Conservation (phyloP, 768 basidiomycete genomes). For the Tricholoma hemisulphureum region DNA sequence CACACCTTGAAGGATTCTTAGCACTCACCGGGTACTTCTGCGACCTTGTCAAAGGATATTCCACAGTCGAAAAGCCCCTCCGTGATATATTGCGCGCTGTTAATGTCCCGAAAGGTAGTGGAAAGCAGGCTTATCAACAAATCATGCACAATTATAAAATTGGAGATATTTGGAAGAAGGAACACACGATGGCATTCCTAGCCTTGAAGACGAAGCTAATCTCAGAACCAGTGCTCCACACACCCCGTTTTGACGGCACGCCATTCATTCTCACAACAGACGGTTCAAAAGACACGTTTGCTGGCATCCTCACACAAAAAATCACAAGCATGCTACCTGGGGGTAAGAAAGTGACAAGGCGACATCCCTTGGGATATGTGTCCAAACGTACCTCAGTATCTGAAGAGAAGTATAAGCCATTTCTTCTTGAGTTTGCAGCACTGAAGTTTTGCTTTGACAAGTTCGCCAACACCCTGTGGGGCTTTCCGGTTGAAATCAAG, state of each 20-base stretch:
- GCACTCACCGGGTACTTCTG: neutral
- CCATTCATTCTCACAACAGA: conserved; percentile 39
- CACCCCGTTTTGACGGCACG: conserved; percentile 26
- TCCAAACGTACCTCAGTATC: conserved; percentile 28
- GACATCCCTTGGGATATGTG: conserved; percentile 28
- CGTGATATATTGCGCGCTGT: neutral
- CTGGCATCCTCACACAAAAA: conserved; percentile 29
- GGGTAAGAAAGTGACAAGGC: conserved; percentile 15
- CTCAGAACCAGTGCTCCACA: conserved; percentile 23
- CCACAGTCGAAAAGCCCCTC: neutral
- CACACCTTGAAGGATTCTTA: neutral
- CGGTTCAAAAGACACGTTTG: conserved; percentile 35
- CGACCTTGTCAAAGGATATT: neutral
- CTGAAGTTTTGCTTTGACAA: conserved; percentile 31
- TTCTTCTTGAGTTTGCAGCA: conserved; percentile 33
- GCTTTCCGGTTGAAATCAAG: conserved; percentile 28
- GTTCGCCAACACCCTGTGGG: conserved; percentile 24
- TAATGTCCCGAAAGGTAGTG: neutral
- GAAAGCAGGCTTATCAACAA: neutral
- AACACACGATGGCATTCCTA: neutral
- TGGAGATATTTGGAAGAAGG: neutral
- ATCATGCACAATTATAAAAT: neutral
- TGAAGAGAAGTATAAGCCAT: conserved; percentile 30
- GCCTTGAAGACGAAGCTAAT: conserved; percentile 23
- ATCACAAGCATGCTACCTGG: conserved; percentile 13